These are phyloP conservation scores for Chaetomium cochliodes DNA, from an alignment of 495 filamentous ascomycete genomes.

Conservation along the genomic window DNA sequence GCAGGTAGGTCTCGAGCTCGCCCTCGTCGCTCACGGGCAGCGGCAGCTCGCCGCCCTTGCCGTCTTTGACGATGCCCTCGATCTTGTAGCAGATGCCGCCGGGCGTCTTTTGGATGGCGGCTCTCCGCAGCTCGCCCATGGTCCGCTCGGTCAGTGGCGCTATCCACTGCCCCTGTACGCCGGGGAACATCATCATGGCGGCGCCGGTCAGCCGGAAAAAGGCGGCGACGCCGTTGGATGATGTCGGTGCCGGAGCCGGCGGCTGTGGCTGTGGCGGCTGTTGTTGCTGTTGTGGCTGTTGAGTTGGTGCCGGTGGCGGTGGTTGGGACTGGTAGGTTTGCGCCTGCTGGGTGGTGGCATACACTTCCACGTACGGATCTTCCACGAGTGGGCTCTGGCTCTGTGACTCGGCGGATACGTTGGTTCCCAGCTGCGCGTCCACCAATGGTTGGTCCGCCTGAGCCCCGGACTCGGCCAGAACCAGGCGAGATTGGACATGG, in stretches of 20 bases:
- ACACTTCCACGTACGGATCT: conserved; percentile 20
- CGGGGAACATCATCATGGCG: conserved; percentile 45
- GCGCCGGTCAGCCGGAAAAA: conserved; percentile 64
- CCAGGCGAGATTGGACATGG: conserved; percentile 24
- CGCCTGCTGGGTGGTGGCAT: conserved; percentile 6
- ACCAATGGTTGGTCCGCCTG: conserved; percentile 19
- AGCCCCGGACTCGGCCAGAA: conserved; percentile 9
- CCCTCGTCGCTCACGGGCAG: conserved; percentile 65
- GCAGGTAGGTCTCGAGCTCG: conserved; percentile 67
- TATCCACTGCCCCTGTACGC: conserved; percentile 56
- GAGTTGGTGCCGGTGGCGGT: background rate
- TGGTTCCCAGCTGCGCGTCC: conserved; percentile 18
- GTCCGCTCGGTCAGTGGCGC: conserved; percentile 56
- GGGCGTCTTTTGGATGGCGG: conserved; percentile 57
- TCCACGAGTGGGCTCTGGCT: conserved; percentile 14
- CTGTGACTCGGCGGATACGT: background rate
- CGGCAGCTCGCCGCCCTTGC: conserved; percentile 53
- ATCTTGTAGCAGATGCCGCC: conserved; percentile 56
- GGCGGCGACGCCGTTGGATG: conserved; percentile 48
- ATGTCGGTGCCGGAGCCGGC: conserved; percentile 14
- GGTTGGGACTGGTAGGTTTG: conserved; percentile 7
- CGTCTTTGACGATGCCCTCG: conserved; percentile 64
- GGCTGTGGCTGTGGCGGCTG: conserved; percentile 7
- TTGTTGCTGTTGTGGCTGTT: conserved; percentile 20
- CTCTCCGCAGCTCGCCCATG: conserved; percentile 54